Percentiles rank a stretch among this genome's conserved stretches.
phyloP scores from a whole-genome alignment of 2,329 filamentous ascomycete species.

The Corynespora cassiicola region DNA sequence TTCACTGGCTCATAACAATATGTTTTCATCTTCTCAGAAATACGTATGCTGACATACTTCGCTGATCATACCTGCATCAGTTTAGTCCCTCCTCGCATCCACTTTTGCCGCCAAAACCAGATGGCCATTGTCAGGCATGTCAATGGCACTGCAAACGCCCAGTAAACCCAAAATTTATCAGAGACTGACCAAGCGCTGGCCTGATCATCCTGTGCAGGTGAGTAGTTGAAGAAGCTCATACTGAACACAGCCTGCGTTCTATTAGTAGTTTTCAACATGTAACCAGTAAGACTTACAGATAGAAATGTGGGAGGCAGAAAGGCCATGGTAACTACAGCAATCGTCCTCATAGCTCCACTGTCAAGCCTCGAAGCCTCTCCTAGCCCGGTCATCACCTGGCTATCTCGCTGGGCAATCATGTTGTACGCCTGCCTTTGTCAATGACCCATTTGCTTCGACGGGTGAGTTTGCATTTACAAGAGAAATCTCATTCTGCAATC shows the following conservation, averaged over 20 bases:
- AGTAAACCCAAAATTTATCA: conserved; percentile 27
- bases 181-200: conserved; percentile 18
- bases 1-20: too few relatives aligned
- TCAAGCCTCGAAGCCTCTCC: conserved; percentile 19
- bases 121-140: conserved; percentile 17
- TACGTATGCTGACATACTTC: too few relatives aligned
- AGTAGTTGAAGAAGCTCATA: conserved; percentile 27
- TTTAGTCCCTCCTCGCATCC: too few relatives aligned
- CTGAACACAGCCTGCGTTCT: conserved; percentile 23
- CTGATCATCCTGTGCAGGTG: conserved; percentile 5
- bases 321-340: conserved; percentile 25
- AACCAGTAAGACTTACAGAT: conserved; percentile 11
- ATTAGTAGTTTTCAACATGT: conserved; percentile 2
- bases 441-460: not conserved
- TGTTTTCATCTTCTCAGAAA: too few relatives aligned
- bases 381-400: conserved; percentile 18
- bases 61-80: too few relatives aligned
- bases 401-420: conserved; percentile 24
- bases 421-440: conserved; percentile 21
- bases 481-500: conserved; percentile 24
- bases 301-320: conserved; percentile 27
- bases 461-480: conserved; percentile 14
- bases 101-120: conserved; percentile 18
- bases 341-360: conserved; percentile 20
- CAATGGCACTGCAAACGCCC: conserved; percentile 20